Percentiles rank a stretch among this genome's conserved stretches.
These are phyloP conservation scores for Ambrosia artemisiifolia DNA, from an alignment of 129 eudicot genomes.

Conservation along the genomic window DNA sequence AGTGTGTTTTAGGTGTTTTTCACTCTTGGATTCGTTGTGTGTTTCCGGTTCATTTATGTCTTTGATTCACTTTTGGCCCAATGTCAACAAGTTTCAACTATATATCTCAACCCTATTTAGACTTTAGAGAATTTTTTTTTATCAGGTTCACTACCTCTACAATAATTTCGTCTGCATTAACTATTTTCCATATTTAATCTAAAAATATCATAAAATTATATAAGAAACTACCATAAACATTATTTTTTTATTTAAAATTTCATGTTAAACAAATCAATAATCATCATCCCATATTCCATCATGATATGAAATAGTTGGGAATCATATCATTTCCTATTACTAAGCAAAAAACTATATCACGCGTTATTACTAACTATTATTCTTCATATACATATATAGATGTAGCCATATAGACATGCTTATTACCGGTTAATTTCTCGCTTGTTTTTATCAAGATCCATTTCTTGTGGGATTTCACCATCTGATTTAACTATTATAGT, in stretches of 20 bases:
- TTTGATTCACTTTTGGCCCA: no score
- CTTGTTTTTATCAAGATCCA: background rate
- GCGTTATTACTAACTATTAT: background rate
- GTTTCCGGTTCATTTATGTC: no score
- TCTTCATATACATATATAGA: background rate
- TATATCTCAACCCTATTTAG: no score
- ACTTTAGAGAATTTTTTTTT: no score
- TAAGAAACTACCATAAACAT: background rate
- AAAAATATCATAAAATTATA: background rate
- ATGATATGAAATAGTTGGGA: background rate
- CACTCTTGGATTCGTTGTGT: no score
- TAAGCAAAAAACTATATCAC: background rate
- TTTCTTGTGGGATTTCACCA: slow-evolving; percentile 1
- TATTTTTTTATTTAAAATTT: background rate
- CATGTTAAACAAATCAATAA: background rate
- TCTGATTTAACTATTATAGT: background rate
- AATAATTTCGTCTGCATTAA: no score
- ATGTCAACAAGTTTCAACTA: no score
- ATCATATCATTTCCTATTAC: background rate
- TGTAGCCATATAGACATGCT: background rate
- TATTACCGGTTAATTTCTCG: background rate
- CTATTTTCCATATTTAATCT: background rate
- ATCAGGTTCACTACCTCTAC: no score
- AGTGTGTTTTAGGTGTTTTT: no score
- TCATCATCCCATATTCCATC: background rate